A percentile compares a stretch with the other conserved stretches of the same genome.
phyloP scores from a whole-genome alignment of 1,284 basidiomycete species.

The Boletus subluridellus region DNA sequence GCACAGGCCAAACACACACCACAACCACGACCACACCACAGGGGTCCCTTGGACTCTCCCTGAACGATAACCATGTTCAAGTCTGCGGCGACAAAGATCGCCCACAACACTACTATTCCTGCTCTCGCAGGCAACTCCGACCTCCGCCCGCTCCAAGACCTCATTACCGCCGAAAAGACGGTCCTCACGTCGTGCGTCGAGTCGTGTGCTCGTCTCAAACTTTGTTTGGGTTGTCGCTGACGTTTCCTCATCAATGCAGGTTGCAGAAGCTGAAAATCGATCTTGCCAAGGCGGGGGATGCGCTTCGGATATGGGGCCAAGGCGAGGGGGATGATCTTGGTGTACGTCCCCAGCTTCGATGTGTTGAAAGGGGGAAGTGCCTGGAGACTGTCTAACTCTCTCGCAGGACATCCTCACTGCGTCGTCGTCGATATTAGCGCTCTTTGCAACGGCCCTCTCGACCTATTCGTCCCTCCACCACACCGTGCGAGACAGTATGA shows the following conservation, averaged over 20 bases:
- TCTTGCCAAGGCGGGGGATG: conserved; percentile 69
- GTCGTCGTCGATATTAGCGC: conserved; percentile 66
- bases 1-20: conserved; percentile 10
- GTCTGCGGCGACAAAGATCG: conserved; percentile 71
- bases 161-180: conserved; percentile 86
- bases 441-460: conserved; percentile 67
- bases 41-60: background rate
- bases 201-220: background rate
- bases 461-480: conserved; percentile 75
- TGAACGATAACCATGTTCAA: conserved; percentile 57
- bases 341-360: conserved; percentile 42
- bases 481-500: conserved; percentile 72
- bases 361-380: background rate
- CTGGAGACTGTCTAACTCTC: background rate
- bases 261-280: conserved; percentile 65
- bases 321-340: conserved; percentile 87
- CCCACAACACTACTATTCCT: conserved; percentile 80
- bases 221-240: background rate
- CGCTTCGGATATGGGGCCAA: conserved; percentile 73
- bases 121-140: conserved; percentile 79
- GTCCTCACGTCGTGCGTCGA: conserved; percentile 67
- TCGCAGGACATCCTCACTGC: conserved; percentile 72
- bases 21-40: conserved; percentile 5
- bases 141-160: conserved; percentile 76
- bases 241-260: conserved; percentile 35